phyloP scores from a whole-genome alignment of 305 asterid species.

The Withania somnifera region DNA sequence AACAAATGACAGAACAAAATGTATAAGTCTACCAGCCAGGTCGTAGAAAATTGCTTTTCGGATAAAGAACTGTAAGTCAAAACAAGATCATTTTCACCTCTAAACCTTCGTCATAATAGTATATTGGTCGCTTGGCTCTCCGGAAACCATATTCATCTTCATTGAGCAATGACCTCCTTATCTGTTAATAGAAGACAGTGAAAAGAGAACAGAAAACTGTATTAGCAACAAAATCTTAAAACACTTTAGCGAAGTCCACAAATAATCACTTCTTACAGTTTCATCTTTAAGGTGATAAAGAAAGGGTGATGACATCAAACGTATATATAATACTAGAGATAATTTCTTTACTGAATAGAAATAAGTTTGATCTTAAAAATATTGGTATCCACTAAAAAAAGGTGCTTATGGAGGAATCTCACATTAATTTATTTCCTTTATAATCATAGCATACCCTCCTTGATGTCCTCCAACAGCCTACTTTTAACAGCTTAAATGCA shows the following conservation, averaged over 20 bases:
- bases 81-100: slow-evolving; percentile 34
- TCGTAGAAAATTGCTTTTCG: background rate
- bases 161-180: slow-evolving; percentile 61
- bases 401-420: background rate
- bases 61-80: background rate
- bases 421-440: background rate
- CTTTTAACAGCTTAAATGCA: background rate
- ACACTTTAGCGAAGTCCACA: background rate
- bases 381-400: background rate
- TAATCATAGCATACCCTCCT: background rate
- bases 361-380: background rate
- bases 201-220: slow-evolving; percentile 2
- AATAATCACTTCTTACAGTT: background rate
- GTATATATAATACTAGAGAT: background rate
- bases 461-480: background rate
- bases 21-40: background rate
- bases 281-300: background rate
- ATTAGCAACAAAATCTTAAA: background rate
- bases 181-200: slow-evolving; percentile 22
- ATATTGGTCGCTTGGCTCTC: slow-evolving; percentile 55
- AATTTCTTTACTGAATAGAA: background rate
- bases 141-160: slow-evolving; percentile 79
- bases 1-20: background rate
- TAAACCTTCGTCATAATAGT: slow-evolving; percentile 56
- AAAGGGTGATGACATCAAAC: background rate